Percentiles rank a stretch among this genome's conserved stretches.
These are phyloP conservation scores for Pyrus pyrifolia DNA, from an alignment of 306 rosid genomes.

Conservation along the genomic window DNA sequence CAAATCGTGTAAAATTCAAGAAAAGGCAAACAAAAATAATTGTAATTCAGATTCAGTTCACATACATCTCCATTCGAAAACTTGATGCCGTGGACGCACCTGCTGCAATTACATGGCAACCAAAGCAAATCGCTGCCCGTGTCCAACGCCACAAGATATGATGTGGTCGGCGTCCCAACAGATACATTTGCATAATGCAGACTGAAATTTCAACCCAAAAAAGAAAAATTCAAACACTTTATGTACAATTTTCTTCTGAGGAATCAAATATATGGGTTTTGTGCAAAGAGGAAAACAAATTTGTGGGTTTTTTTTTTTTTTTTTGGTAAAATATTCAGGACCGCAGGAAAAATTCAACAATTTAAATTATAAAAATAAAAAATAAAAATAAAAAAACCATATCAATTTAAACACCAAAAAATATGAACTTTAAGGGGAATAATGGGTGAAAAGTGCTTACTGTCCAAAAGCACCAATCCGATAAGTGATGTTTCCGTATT, in stretches of 20 bases:
- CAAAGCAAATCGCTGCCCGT: constrained; percentile 93
- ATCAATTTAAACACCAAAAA: not conserved
- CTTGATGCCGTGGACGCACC: constrained; percentile 30
- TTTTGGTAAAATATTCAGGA: not conserved
- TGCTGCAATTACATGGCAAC: constrained; percentile 84
- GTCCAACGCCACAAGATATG: constrained; percentile 84
- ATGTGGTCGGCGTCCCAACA: constrained; percentile 71
- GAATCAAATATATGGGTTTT: not conserved
- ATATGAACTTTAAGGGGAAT: not conserved
- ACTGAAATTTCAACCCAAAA: constrained; percentile 36
- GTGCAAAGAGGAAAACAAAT: not conserved
- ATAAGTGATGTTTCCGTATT: constrained; percentile 40
- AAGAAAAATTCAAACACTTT: not conserved
- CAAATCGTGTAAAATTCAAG: not conserved
- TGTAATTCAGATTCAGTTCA: not conserved
- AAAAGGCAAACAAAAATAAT: not conserved
- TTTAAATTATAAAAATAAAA: not conserved
- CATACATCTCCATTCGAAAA: constrained; percentile 34
- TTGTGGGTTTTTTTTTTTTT: not conserved
- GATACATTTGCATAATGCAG: constrained; percentile 83
- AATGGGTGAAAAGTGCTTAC: constrained; percentile 27
- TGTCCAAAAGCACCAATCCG: constrained; percentile 38
- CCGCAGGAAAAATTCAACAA: not conserved
- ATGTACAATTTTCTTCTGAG: not conserved
- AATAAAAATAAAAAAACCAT: not conserved